Base-by-base conservation (phyloP, 2,329 filamentous ascomycete genomes). In the Fusarium staphyleae region DNA sequence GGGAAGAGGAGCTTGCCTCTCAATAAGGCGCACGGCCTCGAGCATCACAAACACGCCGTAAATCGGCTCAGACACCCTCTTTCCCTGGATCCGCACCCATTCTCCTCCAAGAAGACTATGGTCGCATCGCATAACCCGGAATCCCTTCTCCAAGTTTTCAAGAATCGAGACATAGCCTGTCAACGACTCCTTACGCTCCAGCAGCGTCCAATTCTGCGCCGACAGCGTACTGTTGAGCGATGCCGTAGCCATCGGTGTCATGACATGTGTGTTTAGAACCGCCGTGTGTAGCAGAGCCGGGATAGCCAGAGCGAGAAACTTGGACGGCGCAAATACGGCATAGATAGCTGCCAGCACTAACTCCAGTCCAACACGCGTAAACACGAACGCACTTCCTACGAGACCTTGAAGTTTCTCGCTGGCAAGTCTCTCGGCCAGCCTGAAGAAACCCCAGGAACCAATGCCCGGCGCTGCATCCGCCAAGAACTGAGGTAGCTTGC, bases 41-140 rank as follows among this genome's bases (percentile, higher is more conserved):
- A 99, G 84, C 82, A 96, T 96, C 19, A 91, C 88, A 71, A 99
- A 99, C n/a, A 98, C 89, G 9, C 91, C 88, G 70, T 98, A 99
- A 49, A 99, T 91, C 0, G 93, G 91, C 74, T 99, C 95, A 10
- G 85, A 84, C 14, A 91, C 81, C 57, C 69, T 76, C 43, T 75
- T 79, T 54, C 70, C 87, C 73, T 66, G 73, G 62, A 75, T 77
- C 33, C 79, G 79, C 11, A 88, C 82, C 93, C 93, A 99, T 74
- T 97, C 90, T 29, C 95, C 95, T 33, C 95, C 95, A 1, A 99
- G 81, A 26, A 99, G 80, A 67, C 92, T 96, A 72, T 99, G 95
- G 67, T 98, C 95, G 71, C 92, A 97, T 55, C 95, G 86, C 81
- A 99, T 84, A 13, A 93, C 85, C 2, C 92, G 84, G 74, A 90